These are phyloP conservation scores for Ormosia emarginata DNA, from an alignment of 306 rosid genomes.

Conservation along the genomic window DNA sequence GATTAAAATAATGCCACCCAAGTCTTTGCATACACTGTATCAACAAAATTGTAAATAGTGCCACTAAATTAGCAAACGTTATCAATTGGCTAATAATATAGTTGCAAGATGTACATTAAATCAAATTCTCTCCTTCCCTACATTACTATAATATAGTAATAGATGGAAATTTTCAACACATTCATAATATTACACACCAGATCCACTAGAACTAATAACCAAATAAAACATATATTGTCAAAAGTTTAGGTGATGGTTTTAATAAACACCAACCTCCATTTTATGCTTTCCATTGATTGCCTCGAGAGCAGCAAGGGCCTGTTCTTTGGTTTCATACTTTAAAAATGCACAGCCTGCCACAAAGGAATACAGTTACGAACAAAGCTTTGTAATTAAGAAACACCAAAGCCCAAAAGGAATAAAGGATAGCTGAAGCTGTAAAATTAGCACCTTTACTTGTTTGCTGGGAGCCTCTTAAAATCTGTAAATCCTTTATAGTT, in stretches of 20 bases:
- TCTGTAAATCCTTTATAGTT: constrained; percentile 84
- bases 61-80: constrained; percentile 4
- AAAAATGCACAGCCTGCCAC: constrained; percentile 89
- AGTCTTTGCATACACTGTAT: constrained; percentile 1
- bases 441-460: constrained; percentile 78
- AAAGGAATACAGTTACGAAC: constrained; percentile 16
- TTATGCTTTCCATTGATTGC: constrained; percentile 83
- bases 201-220: neutral
- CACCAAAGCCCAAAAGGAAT: neutral
- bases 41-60: neutral
- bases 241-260: constrained; percentile 9
- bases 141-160: neutral
- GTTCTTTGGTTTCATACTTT: constrained; percentile 91
- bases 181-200: neutral
- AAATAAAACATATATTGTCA: neutral
- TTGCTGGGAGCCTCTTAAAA: constrained; percentile 92
- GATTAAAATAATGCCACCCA: constrained; percentile 5
- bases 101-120: neutral
- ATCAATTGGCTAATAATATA: neutral
- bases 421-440: constrained; percentile 6
- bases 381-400: neutral
- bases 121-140: neutral
- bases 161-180: neutral
- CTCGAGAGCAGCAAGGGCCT: constrained; percentile 84
- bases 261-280: constrained; percentile 76